Conservation (phyloP, 148 eudicot genomes). For the Polygonum maritimum region DNA sequence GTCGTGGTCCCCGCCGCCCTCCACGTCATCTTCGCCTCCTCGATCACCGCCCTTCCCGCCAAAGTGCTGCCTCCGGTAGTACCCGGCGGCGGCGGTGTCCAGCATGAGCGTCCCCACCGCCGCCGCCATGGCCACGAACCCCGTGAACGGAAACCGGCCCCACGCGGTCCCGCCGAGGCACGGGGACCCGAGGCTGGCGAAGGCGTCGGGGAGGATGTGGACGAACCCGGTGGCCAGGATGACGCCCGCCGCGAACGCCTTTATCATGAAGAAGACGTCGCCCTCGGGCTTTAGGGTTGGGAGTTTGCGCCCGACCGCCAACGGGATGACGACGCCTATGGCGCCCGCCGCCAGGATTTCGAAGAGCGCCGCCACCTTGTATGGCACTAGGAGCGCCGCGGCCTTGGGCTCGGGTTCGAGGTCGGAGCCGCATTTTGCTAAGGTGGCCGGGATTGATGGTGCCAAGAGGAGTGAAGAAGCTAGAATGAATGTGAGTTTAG, state of each 20-base stretch:
- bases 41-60: background rate
- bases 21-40: background rate
- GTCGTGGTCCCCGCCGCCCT: background rate
- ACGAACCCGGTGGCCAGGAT: slow-evolving; percentile 72
- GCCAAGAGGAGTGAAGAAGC: slow-evolving; percentile 13
- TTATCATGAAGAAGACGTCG: slow-evolving; percentile 62
- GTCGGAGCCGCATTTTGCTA: slow-evolving; percentile 28
- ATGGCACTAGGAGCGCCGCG: slow-evolving; percentile 18
- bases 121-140: slow-evolving; percentile 32
- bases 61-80: slow-evolving; percentile 22
- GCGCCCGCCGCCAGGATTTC: slow-evolving; percentile 47
- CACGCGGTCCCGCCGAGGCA: slow-evolving; percentile 44
- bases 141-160: slow-evolving; percentile 36
- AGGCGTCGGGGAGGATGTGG: slow-evolving; percentile 77
- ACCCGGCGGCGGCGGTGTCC: slow-evolving; percentile 34
- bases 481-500: background rate
- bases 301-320: slow-evolving; percentile 25
- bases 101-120: slow-evolving; percentile 34
- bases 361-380: slow-evolving; percentile 39
- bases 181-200: slow-evolving; percentile 42
- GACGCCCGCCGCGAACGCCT: slow-evolving; percentile 85
- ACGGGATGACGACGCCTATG: slow-evolving; percentile 51
- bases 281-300: slow-evolving; percentile 28
- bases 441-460: background rate
- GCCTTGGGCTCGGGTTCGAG: slow-evolving; percentile 6